Evolutionary conservation across 176 grass and related monocot species (phyloP).

Genomic region (sorghum (Sorghum bicolor)): Sorghum_bicolor_NCBIv3 NC_012879.2:56000501-56001000

Average conservation of each 20-base stretch:
- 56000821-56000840: constrained; percentile 9
- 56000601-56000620: constrained; percentile 44
- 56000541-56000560: constrained; percentile 41
- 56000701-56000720: constrained; percentile 20
- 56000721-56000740: not conserved
- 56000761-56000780: constrained; percentile 13
- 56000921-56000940: not conserved
- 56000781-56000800: constrained; percentile 3
- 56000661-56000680: constrained; percentile 46
- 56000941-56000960: not conserved
- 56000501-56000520: constrained; percentile 12
- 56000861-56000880: constrained; percentile 33
- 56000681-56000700: constrained; percentile 29
- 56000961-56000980: not conserved
- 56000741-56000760: constrained; percentile 2
- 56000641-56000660: constrained; percentile 32
- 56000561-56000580: constrained; percentile 35
- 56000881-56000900: constrained; percentile 31
- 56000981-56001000: constrained; percentile 66
- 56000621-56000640: constrained; percentile 33
- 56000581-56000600: constrained; percentile 75
- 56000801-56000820: not conserved
- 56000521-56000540: not conserved
- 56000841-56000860: constrained; percentile 23
- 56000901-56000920: not conserved